Conservation (phyloP, 257 asterid genomes). For the Lantana camara region DNA sequence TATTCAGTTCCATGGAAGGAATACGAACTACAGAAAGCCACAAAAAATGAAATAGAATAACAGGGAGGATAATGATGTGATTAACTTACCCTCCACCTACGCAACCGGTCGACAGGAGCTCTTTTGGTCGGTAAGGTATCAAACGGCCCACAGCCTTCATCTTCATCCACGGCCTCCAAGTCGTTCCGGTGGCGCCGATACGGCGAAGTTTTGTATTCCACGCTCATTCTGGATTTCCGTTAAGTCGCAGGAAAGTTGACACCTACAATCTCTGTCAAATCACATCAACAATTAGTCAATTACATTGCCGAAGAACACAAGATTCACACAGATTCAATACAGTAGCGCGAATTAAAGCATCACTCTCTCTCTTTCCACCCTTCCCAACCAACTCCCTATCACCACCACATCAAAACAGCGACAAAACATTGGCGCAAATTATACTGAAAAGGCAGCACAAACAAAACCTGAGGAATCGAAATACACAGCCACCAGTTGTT, state of each 20-base stretch:
- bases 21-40: neutral
- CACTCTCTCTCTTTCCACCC: neutral
- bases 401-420: neutral
- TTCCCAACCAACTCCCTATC: neutral
- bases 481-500: constrained; percentile 10
- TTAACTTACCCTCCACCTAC: constrained; percentile 82
- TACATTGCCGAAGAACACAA: constrained; percentile 24
- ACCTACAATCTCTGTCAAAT: constrained; percentile 30
- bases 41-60: neutral
- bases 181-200: constrained; percentile 64
- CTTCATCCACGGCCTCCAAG: constrained; percentile 63
- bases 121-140: constrained; percentile 79
- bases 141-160: constrained; percentile 58
- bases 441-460: neutral
- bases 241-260: constrained; percentile 81
- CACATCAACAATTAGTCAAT: constrained; percentile 19
- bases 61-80: neutral
- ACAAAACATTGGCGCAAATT: neutral
- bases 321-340: constrained; percentile 6
- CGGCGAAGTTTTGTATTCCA: constrained; percentile 53
- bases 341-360: neutral
- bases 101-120: constrained; percentile 75
- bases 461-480: constrained; percentile 22
- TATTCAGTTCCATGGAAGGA: neutral
- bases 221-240: constrained; percentile 38